phyloP scores from a whole-genome alignment of 192 early-diverging fungal genomes.

The Backusella sp. region DNA sequence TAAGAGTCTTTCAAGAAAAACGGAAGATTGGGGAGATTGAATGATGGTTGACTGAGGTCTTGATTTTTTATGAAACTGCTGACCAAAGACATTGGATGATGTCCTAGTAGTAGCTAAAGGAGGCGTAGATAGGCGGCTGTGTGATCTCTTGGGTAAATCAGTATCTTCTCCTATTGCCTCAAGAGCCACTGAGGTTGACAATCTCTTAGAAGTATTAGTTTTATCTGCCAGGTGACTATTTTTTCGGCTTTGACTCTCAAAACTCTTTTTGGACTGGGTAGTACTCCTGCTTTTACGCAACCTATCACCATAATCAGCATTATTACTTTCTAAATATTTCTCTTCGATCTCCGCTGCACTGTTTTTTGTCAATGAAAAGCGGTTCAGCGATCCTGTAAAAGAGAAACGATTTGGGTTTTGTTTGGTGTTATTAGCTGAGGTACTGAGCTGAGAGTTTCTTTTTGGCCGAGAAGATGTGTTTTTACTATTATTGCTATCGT shows the following conservation, averaged over 20 bases:
- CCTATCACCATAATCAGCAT: not conserved
- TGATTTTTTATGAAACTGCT: not conserved
- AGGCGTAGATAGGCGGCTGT: not conserved
- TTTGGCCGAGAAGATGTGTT: not conserved
- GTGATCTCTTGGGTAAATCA: not conserved
- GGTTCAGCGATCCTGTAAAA: conserved; percentile 8
- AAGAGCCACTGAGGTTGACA: not conserved
- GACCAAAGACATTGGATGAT: not conserved
- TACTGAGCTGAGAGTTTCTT: not conserved
- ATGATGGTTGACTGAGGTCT: not conserved
- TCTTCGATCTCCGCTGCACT: not conserved
- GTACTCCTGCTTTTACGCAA: conserved; percentile 1
- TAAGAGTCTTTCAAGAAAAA: not conserved
- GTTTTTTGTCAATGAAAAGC: conserved; percentile 6
- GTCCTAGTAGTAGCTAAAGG: not conserved
- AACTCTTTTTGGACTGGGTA: not conserved
- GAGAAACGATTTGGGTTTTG: conserved; percentile 3
- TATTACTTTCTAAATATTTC: not conserved
- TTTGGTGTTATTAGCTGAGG: not conserved
- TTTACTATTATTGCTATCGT: not conserved
- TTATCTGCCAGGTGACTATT: not conserved
- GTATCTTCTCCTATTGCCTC: conserved; percentile 2
- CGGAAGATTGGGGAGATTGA: not conserved
- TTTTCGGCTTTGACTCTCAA: conserved; percentile 3
- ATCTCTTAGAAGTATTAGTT: not conserved